Evolutionary conservation across 148 eudicot genomes (phyloP), one percentile per base, ranked within the genome.

Genomic region (Pharnaceum exiguum): DNA sequence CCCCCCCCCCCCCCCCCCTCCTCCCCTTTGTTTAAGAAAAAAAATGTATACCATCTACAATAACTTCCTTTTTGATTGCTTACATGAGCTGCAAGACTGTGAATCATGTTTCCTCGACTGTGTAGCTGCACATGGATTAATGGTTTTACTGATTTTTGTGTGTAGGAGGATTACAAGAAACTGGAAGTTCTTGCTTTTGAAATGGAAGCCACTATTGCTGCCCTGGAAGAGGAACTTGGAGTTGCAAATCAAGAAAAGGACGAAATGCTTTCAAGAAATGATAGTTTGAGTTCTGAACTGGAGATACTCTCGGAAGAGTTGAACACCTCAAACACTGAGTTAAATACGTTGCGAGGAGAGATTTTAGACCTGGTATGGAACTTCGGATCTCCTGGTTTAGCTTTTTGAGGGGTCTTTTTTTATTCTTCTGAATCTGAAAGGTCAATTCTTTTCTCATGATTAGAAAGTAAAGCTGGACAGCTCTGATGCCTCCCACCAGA

Each of bases 161-260:
- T 68, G 46, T 63, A 90, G 94, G 94, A 85, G 40, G 96, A 93
- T 28, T 86, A 81, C 71, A 77, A 66, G 77, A 89, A 67, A 62
- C 74, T 93, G 75, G 99, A 93, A 78, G 91, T 93, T 63, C 89
- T 93, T 49, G 95, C 90, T 46, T 93, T 89, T 71, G 96, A 93
- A 74, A 89, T 89, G 96, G 99, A 93, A 74, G 56, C 89, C 51
- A 83, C 95, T 54, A 93, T 93, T 69, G 96, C 83, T 67, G 81
- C 96, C 57, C 55, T 93, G 49, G 95, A 83, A 76, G 95, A 79
- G 36, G 77, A 83, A 66, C 82, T 88, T 61, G 79, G 80, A 40
- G 54, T 72, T 32, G 80, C 79, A 61, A 68, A 75, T 66, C 87
- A 55, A 42, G 95, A 85, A 70, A 88, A 83, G 65, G 80, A 78